Evolutionary conservation across 768 basidiomycete species (phyloP).

Genomic region (Boletellus ananiceps): DNA sequence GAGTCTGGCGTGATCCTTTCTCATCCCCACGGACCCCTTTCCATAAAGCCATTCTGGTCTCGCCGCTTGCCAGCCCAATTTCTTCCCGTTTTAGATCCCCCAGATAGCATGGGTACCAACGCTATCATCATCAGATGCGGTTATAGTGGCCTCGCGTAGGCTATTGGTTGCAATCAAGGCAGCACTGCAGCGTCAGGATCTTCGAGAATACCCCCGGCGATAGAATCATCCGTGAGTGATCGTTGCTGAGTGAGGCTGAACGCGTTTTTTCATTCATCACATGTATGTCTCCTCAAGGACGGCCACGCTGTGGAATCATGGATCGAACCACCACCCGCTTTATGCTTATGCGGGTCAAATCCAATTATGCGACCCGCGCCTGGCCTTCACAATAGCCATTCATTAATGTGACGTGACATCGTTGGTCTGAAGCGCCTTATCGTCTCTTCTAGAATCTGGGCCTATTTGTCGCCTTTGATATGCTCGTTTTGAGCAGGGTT

Average conservation of each 20-base stretch:
- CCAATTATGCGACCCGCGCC: constrained; percentile 16
- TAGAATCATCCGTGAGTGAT: constrained; percentile 11
- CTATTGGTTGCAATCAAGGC: neutral
- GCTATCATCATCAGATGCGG: too few species aligned
- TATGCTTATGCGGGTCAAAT: constrained; percentile 18
- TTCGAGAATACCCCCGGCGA: constrained; percentile 19
- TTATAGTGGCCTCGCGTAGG: neutral
- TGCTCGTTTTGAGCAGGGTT: constrained; percentile 14
- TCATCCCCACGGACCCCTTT: too few species aligned
- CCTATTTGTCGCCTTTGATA: constrained; percentile 14
- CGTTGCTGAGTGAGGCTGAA: neutral
- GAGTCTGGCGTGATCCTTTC: too few species aligned
- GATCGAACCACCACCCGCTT: constrained; percentile 15
- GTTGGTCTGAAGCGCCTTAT: constrained; percentile 12
- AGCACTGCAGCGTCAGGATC: neutral
- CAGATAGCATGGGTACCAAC: neutral
- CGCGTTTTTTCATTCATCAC: constrained; percentile 7
- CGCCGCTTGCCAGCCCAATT: too few species aligned
- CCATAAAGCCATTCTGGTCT: too few species aligned
- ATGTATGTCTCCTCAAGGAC: constrained; percentile 4
- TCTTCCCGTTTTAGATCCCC: too few species aligned
- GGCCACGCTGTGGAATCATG: neutral
- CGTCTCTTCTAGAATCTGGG: constrained; percentile 20
- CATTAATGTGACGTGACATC: constrained; percentile 12
- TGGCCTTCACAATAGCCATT: constrained; percentile 18